Conservation (phyloP, 208 protist species). For the Naegleria gruberi region DNA sequence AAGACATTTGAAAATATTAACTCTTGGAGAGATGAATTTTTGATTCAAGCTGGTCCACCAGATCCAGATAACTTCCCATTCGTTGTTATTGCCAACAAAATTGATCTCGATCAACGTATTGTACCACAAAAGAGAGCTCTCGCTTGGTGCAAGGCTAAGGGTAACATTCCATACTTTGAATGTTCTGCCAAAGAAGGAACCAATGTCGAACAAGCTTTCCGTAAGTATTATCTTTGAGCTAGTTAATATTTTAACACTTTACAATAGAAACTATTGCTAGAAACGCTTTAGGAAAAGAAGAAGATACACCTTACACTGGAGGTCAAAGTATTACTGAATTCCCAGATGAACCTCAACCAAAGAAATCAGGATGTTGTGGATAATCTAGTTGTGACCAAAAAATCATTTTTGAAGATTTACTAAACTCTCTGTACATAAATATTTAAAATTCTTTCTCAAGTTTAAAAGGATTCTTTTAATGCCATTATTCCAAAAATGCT, state of each 20-base stretch:
- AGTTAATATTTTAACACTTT: not conserved
- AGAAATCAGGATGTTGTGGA: not conserved
- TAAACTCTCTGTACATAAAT: no score
- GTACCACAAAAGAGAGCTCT: conserved; percentile 62
- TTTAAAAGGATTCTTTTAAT: no score
- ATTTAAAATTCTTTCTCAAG: no score
- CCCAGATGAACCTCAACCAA: not conserved
- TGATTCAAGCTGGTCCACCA: conserved; percentile 55
- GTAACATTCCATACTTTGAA: conserved; percentile 78
- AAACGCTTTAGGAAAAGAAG: conserved; percentile 61
- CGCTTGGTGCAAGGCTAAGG: conserved; percentile 61
- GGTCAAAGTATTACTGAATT: not conserved
- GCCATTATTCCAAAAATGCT: no score
- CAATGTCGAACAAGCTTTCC: conserved; percentile 82
- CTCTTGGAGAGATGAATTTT: conserved; percentile 80
- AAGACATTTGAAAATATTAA: conserved; percentile 32
- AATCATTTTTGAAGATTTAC: no score
- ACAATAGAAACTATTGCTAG: conserved; percentile 50
- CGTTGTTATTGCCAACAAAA: conserved; percentile 87
- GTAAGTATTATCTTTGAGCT: conserved; percentile 11
- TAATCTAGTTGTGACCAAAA: not conserved
- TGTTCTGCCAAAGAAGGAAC: conserved; percentile 76
- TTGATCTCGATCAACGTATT: conserved; percentile 70
- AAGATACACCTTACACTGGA: conserved; percentile 27
- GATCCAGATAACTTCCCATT: conserved; percentile 85